These are phyloP conservation scores for Camelina hispida DNA, from an alignment of 345 rosid genomes.

Conservation along the genomic window DNA sequence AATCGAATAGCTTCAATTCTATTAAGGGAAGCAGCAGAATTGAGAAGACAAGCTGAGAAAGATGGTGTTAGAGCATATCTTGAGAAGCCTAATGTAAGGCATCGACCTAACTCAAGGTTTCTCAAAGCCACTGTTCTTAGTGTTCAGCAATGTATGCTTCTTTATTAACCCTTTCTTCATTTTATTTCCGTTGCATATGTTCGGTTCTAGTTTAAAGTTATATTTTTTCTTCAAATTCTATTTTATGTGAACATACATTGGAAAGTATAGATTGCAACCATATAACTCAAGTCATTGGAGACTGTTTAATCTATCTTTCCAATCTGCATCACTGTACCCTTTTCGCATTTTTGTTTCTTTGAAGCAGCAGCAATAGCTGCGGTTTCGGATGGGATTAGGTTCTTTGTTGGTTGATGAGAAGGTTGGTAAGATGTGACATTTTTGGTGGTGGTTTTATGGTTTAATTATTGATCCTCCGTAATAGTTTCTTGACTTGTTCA, in stretches of 20 bases:
- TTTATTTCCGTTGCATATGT: background rate
- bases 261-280: background rate
- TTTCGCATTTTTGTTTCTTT: background rate
- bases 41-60: conserved; percentile 67
- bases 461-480: background rate
- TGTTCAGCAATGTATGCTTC: conserved; percentile 74
- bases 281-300: background rate
- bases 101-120: conserved; percentile 84
- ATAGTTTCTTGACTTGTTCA: conserved; percentile 1
- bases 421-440: conserved; percentile 1
- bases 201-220: background rate
- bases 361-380: conserved; percentile 5
- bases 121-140: conserved; percentile 93
- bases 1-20: conserved; percentile 80
- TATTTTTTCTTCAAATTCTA: background rate
- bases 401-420: conserved; percentile 13
- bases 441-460: background rate
- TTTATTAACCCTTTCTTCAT: background rate
- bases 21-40: conserved; percentile 81
- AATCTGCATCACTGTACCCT: background rate
- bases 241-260: background rate
- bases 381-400: background rate
- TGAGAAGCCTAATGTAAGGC: conserved; percentile 60
- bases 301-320: background rate
- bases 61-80: conserved; percentile 83